Base-by-base conservation (phyloP, 106 monocot genomes). In the Dendrobium nobile region DNA sequence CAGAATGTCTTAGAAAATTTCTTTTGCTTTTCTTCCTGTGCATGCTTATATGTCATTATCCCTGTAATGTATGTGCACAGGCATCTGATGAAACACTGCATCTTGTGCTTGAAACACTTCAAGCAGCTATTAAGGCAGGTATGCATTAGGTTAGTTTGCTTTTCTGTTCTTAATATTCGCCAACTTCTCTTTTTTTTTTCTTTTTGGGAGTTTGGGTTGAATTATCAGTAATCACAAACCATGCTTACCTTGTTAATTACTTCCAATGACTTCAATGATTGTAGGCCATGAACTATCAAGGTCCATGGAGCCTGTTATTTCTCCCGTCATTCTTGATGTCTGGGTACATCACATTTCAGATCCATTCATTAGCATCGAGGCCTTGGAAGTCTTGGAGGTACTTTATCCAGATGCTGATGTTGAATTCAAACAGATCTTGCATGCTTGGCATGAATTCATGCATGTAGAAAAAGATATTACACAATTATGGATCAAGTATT, bases 91-190 rank as follows among this genome's bases (percentile, higher is more conserved):
- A 95, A 85, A 91, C 94, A 54, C 88, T 98, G 18, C 97, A 95
- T 89, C 97, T 98, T 82, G 92, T 98, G 3, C 89, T 98, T n/a
- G 97, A 98, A 88, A 98, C 97, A 54, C 84, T 98, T 88, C 90
- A 94, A 92, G 86, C 86, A 74, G 92, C 91, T 78, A 79, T 98
- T 24, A 92, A 88, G 59, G 92, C 92, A 87, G 92, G 97, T 92
- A 7, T 85, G 78, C 81, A 47, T 75, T 24, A 19, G 47, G 42
- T 45, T 65, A 76, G 15, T 11, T 76, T 48, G 24, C 48, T 74
- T 43, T 76, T 76, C 13, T 76, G 74, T n/a, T 76, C 2, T 47
- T 7, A n/a, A 47, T 47, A 1, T 75, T 44, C 5, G 47, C 22
- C 16, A 75, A 20, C 24, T 28, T 70, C 28, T 70, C 28, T 73